Evolutionary conservation across 495 filamentous ascomycete species (phyloP).

Genomic region (Pyrenula massariospora): DNA sequence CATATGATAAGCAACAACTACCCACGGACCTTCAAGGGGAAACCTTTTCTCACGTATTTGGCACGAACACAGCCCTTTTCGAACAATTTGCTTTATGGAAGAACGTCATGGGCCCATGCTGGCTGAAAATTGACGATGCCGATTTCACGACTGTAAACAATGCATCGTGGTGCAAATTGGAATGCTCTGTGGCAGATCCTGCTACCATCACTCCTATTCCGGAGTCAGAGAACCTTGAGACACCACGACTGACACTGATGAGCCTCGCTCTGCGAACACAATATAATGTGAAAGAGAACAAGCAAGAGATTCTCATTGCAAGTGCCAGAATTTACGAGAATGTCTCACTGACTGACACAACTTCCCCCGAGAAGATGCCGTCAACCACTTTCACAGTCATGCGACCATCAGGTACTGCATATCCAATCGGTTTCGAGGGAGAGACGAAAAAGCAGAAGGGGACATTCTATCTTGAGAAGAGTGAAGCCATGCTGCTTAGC

Average conservation of each 20-base stretch:
- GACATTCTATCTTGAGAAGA: conserved; percentile 65
- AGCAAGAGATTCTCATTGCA: conserved; percentile 84
- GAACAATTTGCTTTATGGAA: conserved; percentile 98
- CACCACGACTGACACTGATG: conserved; percentile 86
- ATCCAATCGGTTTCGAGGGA: conserved; percentile 75
- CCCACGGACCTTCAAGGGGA: conserved; percentile 64
- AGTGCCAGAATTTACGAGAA: conserved; percentile 89
- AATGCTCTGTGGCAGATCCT: conserved; percentile 70
- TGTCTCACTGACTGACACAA: conserved; percentile 76
- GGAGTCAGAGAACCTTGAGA: conserved; percentile 66
- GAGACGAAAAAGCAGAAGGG: conserved; percentile 60
- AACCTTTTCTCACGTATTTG: conserved; percentile 92
- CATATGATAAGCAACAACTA: conserved; percentile 66
- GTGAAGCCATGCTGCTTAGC: conserved; percentile 69
- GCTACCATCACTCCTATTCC: conserved; percentile 54
- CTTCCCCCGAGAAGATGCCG: conserved; percentile 73
- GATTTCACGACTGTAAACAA: conserved; percentile 80
- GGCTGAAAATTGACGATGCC: conserved; percentile 77
- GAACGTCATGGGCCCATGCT: conserved; percentile 96
- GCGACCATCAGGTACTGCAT: conserved; percentile 62
- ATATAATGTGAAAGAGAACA: conserved; percentile 88
- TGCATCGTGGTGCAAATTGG: conserved; percentile 92
- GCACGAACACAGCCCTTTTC: conserved; percentile 85
- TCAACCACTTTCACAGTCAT: conserved; percentile 87
- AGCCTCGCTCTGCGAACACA: conserved; percentile 79